Evolutionary conservation across 2,329 filamentous ascomycete species (phyloP).

Genomic region (Calonectria pauciramosa): DNA sequence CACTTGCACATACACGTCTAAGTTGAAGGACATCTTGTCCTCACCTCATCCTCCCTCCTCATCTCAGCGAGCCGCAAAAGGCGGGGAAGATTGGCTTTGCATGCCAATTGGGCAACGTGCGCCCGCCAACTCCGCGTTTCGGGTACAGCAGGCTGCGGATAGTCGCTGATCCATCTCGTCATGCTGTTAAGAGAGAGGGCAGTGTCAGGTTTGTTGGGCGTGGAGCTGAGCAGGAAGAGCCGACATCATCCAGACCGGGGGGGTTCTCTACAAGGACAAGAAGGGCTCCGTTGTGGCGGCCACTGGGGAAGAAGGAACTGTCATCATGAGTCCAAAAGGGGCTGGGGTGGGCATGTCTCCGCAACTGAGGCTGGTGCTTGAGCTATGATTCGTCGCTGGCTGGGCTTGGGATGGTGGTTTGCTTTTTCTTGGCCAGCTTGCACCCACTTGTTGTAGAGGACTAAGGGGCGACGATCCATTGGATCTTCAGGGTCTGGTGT

Average conservation of each 20-base stretch:
- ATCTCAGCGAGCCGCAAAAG: constrained; percentile 8
- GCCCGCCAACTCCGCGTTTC: constrained; percentile 18
- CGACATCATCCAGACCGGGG: background rate
- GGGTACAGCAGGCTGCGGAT: constrained; percentile 22
- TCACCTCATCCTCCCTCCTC: background rate
- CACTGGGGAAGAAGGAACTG: constrained; percentile 26
- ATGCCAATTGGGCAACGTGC: constrained; percentile 11
- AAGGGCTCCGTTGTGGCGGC: constrained; percentile 16
- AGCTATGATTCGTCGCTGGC: background rate
- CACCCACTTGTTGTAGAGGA: background rate
- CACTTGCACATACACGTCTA: background rate
- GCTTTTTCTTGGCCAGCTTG: background rate
- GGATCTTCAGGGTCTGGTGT: constrained; percentile 42
- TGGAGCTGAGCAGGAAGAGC: constrained; percentile 20
- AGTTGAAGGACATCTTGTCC: background rate
- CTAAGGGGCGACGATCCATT: constrained; percentile 29
- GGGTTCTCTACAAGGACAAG: constrained; percentile 5
- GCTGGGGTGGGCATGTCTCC: constrained; percentile 10
- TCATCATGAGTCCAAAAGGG: constrained; percentile 27
- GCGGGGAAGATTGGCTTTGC: constrained; percentile 16
- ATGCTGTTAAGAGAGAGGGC: constrained; percentile 19
- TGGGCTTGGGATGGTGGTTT: background rate
- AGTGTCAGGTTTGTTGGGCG: constrained; percentile 30
- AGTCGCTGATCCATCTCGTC: constrained; percentile 9
- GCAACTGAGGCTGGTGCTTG: background rate